A percentile compares a stretch with the other conserved stretches of the same genome.
These are phyloP conservation scores for Gyromitra esculenta DNA, from an alignment of 2,329 filamentous ascomycete genomes.

Conservation along the genomic window DNA sequence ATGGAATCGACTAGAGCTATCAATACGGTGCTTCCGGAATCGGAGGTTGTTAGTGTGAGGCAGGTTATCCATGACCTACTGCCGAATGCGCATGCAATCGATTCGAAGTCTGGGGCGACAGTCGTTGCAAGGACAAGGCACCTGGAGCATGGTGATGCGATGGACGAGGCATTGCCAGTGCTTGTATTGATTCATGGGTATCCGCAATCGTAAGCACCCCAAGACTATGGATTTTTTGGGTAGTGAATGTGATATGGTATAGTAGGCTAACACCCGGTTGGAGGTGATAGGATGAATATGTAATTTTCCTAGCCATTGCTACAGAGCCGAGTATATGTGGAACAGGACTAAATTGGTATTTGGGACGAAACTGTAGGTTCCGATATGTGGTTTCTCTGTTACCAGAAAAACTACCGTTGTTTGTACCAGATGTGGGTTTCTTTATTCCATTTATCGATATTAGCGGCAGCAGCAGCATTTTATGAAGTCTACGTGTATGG, in stretches of 20 bases:
- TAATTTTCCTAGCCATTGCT: slow-evolving; percentile 8
- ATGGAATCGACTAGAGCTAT: slow-evolving; percentile 16
- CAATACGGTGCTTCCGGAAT: neutral
- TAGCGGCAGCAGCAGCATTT: neutral
- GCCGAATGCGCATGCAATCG: slow-evolving; percentile 16
- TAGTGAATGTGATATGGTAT: neutral
- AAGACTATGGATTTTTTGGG: neutral
- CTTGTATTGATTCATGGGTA: slow-evolving; percentile 64
- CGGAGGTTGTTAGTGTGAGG: neutral
- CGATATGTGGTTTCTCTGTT: slow-evolving; percentile 61
- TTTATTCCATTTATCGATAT: neutral
- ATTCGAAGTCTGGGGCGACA: slow-evolving; percentile 31
- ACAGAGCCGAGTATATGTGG: slow-evolving; percentile 48
- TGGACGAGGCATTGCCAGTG: slow-evolving; percentile 56
- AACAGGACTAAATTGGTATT: slow-evolving; percentile 56
- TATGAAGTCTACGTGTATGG: neutral
- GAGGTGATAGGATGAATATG: slow-evolving; percentile 32
- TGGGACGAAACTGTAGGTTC: slow-evolving; percentile 23
- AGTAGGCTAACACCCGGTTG: slow-evolving; percentile 8
- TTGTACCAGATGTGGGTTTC: slow-evolving; percentile 61
- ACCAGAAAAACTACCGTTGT: slow-evolving; percentile 62
- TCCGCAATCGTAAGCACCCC: slow-evolving; percentile 60
- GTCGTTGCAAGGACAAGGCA: slow-evolving; percentile 30
- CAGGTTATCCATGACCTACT: slow-evolving; percentile 26
- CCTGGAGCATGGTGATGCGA: slow-evolving; percentile 1